Conservation (phyloP, 352 stramenopile genomes). For the Pythium chondricola region DNA sequence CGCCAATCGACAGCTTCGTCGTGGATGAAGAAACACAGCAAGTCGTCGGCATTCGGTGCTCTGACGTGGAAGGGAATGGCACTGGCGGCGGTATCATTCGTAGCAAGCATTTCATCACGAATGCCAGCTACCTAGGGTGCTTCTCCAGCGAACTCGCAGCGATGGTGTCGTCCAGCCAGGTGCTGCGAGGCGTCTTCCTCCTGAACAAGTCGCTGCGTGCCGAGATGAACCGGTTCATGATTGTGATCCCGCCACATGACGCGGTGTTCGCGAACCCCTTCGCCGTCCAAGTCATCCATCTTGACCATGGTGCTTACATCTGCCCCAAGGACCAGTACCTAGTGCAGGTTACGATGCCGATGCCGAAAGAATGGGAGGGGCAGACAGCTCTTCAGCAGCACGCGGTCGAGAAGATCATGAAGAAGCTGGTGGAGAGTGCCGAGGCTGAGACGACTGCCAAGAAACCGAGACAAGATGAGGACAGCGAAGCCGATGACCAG, state of each 20-base stretch:
- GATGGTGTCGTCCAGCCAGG: conserved; percentile 21
- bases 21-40: conserved; percentile 27
- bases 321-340: conserved; percentile 54
- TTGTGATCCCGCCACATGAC: conserved; percentile 65
- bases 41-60: conserved; percentile 34
- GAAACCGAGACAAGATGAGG: not conserved
- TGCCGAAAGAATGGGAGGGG: conserved; percentile 34
- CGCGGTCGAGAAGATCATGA: conserved; percentile 35
- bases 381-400: conserved; percentile 27
- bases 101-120: conserved; percentile 50
- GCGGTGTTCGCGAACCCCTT: conserved; percentile 42
- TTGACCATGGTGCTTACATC: conserved; percentile 56
- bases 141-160: conserved; percentile 1
- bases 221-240: conserved; percentile 41
- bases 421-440: conserved; percentile 22
- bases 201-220: conserved; percentile 33
- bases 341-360: conserved; percentile 56
- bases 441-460: conserved; percentile 4
- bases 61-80: conserved; percentile 13
- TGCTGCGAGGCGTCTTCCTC: conserved; percentile 59
- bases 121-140: conserved; percentile 34
- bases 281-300: conserved; percentile 66
- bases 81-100: conserved; percentile 26
- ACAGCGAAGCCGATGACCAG: conserved; percentile 9
- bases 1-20: conserved; percentile 52